Evolutionary conservation across 805 yeast species (phyloP), one percentile per base, ranked within the genome.

Genomic region (Cyberlindnera xishuangbannaensis): DNA sequence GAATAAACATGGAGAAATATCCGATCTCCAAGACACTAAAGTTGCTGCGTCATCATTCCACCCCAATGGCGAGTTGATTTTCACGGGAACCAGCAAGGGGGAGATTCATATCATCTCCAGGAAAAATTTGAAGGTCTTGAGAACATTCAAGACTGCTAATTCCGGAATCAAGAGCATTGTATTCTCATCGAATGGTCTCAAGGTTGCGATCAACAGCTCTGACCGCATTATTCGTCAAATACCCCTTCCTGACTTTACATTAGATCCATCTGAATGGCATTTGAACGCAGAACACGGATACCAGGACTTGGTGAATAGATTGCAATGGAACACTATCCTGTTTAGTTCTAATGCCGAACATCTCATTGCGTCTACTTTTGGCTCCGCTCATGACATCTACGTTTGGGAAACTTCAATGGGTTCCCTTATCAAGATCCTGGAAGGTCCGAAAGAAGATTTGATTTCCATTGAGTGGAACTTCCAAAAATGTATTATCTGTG

Each of bases 391-490:
- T 51, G 95, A 85, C 48, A 67, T 90, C 28, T 88, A 87, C 55
- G 71, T 90, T 37, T 88, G 97, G 97, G 97, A 90, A 53, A 83
- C 95, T 0, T 66, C 74, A 7, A 70, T 82, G 67, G 97, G 96
- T 0, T 76, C 94, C n/a, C 62, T 88, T 36, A 82, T 86, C 18
- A 82, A 90, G 58, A 90, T 87, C 30, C 62, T 86, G 21, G 96
- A 88, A 56, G 95, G 96, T 1, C 83, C 95, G 6, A 79, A 78
- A 44, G 96, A 88, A 47, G 96, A 88, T 50, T 64, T 88, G 40
- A 73, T 82, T 31, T 90, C 80, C 34, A 84, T 87, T 23, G 88
- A 80, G 47, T 88, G 96, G 95, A 85, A 88, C 55, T 77, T 74
- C 37, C 64, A 74, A 31, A 67, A 74, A 34, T 85, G 95, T 56